phyloP scores from a whole-genome alignment of 108 stramenopile genomes.

The Halocafeteria seosinensis region DNA sequence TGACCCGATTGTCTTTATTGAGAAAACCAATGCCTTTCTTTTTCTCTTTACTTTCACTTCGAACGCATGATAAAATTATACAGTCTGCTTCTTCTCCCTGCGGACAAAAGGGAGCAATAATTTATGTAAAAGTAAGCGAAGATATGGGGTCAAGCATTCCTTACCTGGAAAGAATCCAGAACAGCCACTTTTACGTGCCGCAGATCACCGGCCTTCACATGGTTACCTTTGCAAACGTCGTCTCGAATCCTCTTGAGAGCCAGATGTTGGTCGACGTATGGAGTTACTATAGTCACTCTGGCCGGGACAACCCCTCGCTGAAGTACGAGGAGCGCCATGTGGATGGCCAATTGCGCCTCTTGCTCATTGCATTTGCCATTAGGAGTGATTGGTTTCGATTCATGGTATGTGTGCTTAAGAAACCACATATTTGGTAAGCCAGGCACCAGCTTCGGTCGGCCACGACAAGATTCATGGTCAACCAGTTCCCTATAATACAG shows the following conservation, averaged over 20 bases:
- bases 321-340: slow-evolving; percentile 16
- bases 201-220: too few species aligned
- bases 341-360: slow-evolving; percentile 16
- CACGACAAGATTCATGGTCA: slow-evolving; percentile 8
- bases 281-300: slow-evolving; percentile 20
- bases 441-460: neutral
- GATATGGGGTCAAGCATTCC: too few species aligned
- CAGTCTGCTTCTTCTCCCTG: slow-evolving; percentile 37
- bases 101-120: too few species aligned
- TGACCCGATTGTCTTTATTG: slow-evolving; percentile 19
- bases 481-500: neutral
- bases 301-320: slow-evolving; percentile 7
- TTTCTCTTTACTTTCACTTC: slow-evolving; percentile 14
- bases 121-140: too few species aligned
- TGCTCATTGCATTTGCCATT: slow-evolving; percentile 12
- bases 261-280: slow-evolving; percentile 23
- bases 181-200: slow-evolving; percentile 1
- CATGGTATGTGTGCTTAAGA: slow-evolving; percentile 8
- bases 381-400: slow-evolving; percentile 8
- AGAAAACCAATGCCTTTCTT: slow-evolving; percentile 36
- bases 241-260: slow-evolving; percentile 1
- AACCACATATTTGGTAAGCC: slow-evolving; percentile 14
- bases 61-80: slow-evolving; percentile 20
- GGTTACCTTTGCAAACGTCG: neutral
- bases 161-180: slow-evolving; percentile 27